A percentile compares a stretch with the other conserved stretches of the same genome.
phyloP scores from a whole-genome alignment of 176 grass and related monocot genomes.

The Carex pumila region DNA sequence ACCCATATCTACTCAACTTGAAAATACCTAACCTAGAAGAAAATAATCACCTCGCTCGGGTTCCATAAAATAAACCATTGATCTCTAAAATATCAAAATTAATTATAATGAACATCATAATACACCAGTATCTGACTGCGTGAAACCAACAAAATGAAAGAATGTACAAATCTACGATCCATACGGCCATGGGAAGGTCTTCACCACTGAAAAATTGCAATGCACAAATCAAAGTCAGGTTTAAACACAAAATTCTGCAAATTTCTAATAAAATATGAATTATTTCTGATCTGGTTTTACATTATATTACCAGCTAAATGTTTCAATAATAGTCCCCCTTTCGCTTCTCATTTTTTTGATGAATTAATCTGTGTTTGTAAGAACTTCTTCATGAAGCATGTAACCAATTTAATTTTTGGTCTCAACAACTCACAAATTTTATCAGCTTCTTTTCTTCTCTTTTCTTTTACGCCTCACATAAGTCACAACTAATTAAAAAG shows the following conservation, averaged over 20 bases:
- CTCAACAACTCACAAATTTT: not conserved
- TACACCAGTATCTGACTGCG: not conserved
- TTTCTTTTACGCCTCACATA: not conserved
- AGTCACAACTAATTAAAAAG: not conserved
- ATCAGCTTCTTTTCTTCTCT: not conserved
- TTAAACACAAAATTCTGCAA: not conserved
- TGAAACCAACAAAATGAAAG: not conserved
- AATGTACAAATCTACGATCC: slow-evolving; percentile 27
- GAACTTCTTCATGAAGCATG: not conserved
- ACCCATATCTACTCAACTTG: not conserved
- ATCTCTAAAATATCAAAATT: not conserved
- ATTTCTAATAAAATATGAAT: not conserved
- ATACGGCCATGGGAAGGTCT: slow-evolving; percentile 44
- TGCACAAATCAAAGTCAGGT: not conserved
- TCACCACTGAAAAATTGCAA: slow-evolving; percentile 40
- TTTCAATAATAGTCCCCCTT: not conserved
- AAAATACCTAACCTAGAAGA: not conserved
- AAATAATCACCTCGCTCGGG: not conserved
- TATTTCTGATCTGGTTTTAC: not conserved
- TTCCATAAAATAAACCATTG: not conserved
- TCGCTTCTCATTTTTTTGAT: not conserved
- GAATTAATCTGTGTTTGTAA: not conserved
- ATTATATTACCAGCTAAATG: not conserved
- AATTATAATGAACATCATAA: not conserved
- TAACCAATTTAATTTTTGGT: not conserved